phyloP scores from a whole-genome alignment of 768 basidiomycete species.

The Psilocybe azurescens region DNA sequence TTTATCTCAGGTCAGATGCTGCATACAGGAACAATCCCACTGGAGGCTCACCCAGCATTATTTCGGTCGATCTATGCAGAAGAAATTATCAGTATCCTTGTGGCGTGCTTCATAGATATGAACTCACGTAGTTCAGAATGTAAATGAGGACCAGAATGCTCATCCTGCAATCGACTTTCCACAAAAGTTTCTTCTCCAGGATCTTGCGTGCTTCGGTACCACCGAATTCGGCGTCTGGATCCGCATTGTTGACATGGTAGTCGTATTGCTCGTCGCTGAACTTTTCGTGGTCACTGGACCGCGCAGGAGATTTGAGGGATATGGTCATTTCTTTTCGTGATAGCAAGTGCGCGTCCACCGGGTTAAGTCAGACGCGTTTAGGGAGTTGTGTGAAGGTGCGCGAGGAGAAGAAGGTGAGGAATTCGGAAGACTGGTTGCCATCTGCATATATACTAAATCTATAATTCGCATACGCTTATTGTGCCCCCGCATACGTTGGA shows the following conservation, averaged over 20 bases:
- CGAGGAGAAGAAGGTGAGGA: conserved; percentile 16
- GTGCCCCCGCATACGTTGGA: background rate
- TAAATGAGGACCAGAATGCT: conserved; percentile 57
- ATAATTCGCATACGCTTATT: background rate
- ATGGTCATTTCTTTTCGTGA: conserved; percentile 15
- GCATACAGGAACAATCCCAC: background rate
- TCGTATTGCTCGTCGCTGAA: background rate
- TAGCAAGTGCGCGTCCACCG: background rate
- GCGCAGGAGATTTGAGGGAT: background rate
- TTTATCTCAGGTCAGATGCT: background rate
- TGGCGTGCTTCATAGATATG: background rate
- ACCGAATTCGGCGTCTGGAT: conserved; percentile 52
- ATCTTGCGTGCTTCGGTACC: conserved; percentile 47
- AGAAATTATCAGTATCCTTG: background rate
- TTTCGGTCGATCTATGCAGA: conserved; percentile 68
- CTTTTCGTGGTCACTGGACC: background rate
- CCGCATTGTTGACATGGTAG: conserved; percentile 6
- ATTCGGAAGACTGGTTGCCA: background rate
- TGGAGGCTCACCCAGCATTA: conserved; percentile 59
- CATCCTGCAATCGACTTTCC: conserved; percentile 63
- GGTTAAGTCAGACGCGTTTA: background rate
- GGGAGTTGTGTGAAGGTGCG: conserved; percentile 6
- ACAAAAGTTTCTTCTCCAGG: conserved; percentile 57
- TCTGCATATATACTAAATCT: background rate
- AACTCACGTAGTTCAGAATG: conserved; percentile 52